Evolutionary conservation across 2,329 filamentous ascomycete genomes (phyloP).

Genomic region (Aspergillus hortae): DNA sequence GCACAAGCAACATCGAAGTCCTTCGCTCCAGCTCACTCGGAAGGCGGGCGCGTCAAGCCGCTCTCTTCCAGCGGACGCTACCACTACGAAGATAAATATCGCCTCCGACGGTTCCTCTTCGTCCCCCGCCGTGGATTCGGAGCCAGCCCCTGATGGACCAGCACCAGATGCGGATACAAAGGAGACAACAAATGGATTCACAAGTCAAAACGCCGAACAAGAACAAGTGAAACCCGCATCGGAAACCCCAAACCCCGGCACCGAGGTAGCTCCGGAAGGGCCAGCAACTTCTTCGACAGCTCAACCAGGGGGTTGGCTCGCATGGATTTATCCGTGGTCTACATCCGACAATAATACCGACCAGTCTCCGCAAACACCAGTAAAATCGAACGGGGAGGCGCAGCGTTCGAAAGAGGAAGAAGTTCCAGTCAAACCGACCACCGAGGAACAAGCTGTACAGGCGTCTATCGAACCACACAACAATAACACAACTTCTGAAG

Average conservation of each 20-base stretch:
- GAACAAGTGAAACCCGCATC: constrained; percentile 14
- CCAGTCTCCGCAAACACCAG: not conserved
- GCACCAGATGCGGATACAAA: constrained; percentile 16
- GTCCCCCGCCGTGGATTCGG: constrained; percentile 21
- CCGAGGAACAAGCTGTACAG: constrained; percentile 13
- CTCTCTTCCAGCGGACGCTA: constrained; percentile 43
- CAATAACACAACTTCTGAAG: constrained; percentile 12
- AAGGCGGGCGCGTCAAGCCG: constrained; percentile 39
- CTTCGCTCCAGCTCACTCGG: constrained; percentile 42
- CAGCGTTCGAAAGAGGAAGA: not conserved
- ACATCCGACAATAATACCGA: constrained; percentile 7
- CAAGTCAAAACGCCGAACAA: constrained; percentile 16
- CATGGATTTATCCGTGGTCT: constrained; percentile 34
- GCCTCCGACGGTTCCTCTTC: constrained; percentile 39
- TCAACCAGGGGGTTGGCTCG: constrained; percentile 32
- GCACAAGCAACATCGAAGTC: constrained; percentile 26
- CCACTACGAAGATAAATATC: constrained; percentile 45
- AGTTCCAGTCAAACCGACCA: not conserved
- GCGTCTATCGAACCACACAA: constrained; percentile 8
- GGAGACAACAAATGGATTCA: constrained; percentile 12
- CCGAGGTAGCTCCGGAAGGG: constrained; percentile 1
- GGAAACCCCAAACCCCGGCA: constrained; percentile 13
- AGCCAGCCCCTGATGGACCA: constrained; percentile 12
- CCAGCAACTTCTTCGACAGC: constrained; percentile 6
- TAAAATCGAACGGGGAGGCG: not conserved